Percentiles rank a stretch among this genome's conserved stretches.
Evolutionary conservation across 208 protist genomes (phyloP).

Genomic region (Leishmania lainsoni): DNA sequence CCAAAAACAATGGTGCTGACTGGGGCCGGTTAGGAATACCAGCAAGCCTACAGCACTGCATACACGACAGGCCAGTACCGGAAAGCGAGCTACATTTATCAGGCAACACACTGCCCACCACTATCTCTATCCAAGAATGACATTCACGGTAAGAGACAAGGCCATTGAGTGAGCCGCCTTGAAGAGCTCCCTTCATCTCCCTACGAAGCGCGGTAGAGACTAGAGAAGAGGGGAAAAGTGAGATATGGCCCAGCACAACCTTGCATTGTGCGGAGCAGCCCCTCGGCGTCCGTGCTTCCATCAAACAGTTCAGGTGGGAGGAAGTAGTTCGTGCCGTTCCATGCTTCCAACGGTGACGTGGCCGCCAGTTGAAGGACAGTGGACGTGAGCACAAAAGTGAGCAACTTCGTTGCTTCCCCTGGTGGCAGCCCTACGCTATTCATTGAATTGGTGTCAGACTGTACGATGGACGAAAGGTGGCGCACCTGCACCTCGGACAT

Average conservation of each 20-base stretch:
- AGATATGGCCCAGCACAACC: not conserved
- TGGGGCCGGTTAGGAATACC: too few relatives aligned
- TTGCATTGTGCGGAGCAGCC: not conserved
- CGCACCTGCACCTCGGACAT: not conserved
- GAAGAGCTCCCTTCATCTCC: not conserved
- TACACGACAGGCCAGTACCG: too few relatives aligned
- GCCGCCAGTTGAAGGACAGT: not conserved
- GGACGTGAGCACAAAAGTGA: not conserved
- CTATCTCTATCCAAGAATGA: not conserved
- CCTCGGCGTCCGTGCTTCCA: conserved; percentile 13
- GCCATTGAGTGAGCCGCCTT: not conserved
- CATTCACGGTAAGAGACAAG: not conserved
- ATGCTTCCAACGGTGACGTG: not conserved
- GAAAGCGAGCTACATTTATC: too few relatives aligned
- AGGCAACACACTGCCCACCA: not conserved
- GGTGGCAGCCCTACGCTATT: not conserved
- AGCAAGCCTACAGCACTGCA: too few relatives aligned
- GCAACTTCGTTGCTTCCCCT: not conserved
- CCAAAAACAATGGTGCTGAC: not conserved
- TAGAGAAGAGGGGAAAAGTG: not conserved
- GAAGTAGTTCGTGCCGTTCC: conserved; percentile 28
- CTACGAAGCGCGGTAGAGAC: not conserved
- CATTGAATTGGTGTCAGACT: not conserved
- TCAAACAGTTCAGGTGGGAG: conserved; percentile 17
- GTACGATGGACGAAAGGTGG: conserved; percentile 12